Evolutionary conservation across 176 grass and related monocot genomes (phyloP), one percentile per base, ranked within the genome.

Genomic region (Dactylis glomerata): DNA sequence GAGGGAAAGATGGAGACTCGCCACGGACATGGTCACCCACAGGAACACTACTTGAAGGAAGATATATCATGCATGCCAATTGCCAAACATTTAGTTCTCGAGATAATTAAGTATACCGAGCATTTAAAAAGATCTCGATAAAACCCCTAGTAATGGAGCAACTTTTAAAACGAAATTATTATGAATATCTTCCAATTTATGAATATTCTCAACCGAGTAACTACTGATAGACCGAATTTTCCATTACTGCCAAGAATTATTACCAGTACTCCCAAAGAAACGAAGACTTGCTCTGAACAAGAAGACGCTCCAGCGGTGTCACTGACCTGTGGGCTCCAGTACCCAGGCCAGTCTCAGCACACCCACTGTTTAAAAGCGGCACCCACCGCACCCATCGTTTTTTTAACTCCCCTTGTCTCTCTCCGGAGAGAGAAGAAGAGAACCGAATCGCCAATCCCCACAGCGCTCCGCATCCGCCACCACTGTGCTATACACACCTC

Each of bases 321-420:
- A 74, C 70, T 74, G 70, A 74, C 70, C 1, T 1, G 15, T 31
- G 71, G 71, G 71, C 44, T 1, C 71, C 14, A 4, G 11, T 44
- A 28, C 14, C 78, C 26, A 52, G 40, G 86, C 64, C 80, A 73
- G 69, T 59, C 10, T 68, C 69, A 2, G 34, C 47, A 30, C 14
- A n/a, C 4, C 2, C 31, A 30, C 34, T 58, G 82, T 68, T 89
- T 85, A 75, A 68, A 84, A 64, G 3, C 73, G 46, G 86, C 50
- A 46, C 66, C 52, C 27, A 84, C 45, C 69, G 47, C 85, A 76
- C 75, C 31, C 47, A 19, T 33, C 36, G 12, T 15, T 40, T 55
- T 50, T 68, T 84, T 70, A 88, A 88, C 86, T 83, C 81, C 66
- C 64, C 26, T 76, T n/a, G 40, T 75, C 27, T 26, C 20, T 36